A percentile compares a stretch with the other conserved stretches of the same genome.
These are phyloP conservation scores for Xylaria venustula DNA, from an alignment of 495 filamentous ascomycete genomes.

Conservation along the genomic window DNA sequence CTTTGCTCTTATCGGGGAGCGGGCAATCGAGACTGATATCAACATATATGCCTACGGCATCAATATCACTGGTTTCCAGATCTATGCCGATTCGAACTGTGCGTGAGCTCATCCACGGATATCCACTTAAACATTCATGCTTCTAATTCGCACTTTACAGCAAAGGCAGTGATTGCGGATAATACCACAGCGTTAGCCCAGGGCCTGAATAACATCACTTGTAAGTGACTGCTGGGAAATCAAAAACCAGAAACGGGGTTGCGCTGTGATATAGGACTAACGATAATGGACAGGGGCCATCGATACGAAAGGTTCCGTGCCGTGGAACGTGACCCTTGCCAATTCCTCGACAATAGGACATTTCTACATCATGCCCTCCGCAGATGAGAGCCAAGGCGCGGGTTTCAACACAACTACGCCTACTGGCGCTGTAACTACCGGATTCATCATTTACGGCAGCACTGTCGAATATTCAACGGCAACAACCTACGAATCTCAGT, in stretches of 20 bases:
- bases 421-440: not conserved
- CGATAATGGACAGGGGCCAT: not conserved
- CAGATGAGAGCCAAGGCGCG: not conserved
- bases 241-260: too few relatives aligned
- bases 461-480: not conserved
- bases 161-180: not conserved
- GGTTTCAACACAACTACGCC: not conserved
- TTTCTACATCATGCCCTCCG: not conserved
- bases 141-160: not conserved
- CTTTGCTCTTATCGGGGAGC: not conserved
- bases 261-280: too few relatives aligned
- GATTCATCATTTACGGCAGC: not conserved
- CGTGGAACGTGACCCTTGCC: not conserved
- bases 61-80: not conserved
- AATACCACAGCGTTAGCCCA: not conserved
- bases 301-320: not conserved
- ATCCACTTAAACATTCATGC: not conserved
- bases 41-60: not conserved
- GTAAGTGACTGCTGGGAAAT: not conserved
- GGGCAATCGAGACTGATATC: not conserved
- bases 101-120: not conserved
- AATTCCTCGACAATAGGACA: not conserved
- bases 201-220: not conserved
- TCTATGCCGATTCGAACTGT: conserved; percentile 1
- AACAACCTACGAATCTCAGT: not conserved